These are phyloP conservation scores for Stentor coeruleus DNA, from an alignment of 73 alveolate species.

Conservation along the genomic window DNA sequence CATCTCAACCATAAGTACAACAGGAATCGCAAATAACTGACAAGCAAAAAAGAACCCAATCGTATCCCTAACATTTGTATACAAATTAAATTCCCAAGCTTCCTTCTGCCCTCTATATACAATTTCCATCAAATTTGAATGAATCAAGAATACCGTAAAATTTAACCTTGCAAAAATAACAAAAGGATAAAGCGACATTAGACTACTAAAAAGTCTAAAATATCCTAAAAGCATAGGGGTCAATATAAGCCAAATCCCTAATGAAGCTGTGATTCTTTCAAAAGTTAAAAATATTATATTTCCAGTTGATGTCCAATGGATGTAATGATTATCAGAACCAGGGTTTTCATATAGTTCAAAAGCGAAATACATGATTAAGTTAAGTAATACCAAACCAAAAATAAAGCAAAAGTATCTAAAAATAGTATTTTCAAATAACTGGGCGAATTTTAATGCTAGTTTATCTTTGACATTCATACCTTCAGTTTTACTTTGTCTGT, in stretches of 20 bases:
- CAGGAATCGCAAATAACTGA: neutral
- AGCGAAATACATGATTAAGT: neutral
- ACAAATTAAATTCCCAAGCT: neutral
- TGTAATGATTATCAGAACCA: neutral
- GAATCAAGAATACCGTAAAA: neutral
- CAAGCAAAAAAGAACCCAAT: neutral
- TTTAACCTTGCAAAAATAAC: neutral
- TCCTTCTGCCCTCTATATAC: neutral
- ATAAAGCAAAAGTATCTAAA: neutral
- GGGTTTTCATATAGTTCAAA: constrained; percentile 6
- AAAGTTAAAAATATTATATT: neutral
- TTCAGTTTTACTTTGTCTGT: too few relatives aligned
- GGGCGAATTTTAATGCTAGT: neutral
- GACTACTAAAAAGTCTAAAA: neutral
- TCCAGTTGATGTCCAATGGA: neutral
- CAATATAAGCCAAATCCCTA: neutral
- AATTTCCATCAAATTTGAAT: neutral
- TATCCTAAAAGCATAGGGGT: neutral
- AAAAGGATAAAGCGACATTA: neutral
- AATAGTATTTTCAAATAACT: neutral
- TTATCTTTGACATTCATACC: too few relatives aligned
- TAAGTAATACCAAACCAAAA: neutral
- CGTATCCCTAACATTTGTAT: neutral
- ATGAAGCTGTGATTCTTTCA: neutral
- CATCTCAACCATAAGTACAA: neutral